phyloP scores from a whole-genome alignment of 2,329 filamentous ascomycete species.

The Penicillium sp. region DNA sequence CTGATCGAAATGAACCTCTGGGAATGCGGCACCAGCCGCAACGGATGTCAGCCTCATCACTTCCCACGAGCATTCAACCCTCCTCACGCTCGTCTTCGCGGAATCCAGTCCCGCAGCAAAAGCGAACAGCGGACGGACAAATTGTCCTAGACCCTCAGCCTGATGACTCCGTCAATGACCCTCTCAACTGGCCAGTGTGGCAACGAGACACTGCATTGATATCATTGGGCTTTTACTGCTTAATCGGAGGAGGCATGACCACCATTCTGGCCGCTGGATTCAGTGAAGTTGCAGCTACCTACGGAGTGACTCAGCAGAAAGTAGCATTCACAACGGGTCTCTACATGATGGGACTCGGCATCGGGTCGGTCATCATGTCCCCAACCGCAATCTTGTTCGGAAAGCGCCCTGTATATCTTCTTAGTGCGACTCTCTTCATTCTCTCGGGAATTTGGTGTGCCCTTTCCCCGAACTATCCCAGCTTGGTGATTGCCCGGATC shows the following conservation, averaged over 20 bases:
- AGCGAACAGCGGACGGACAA: slow-evolving; percentile 75
- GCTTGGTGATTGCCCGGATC: slow-evolving; percentile 76
- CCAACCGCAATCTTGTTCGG: slow-evolving; percentile 90
- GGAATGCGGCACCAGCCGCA: slow-evolving; percentile 64
- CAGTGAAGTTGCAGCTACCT: slow-evolving; percentile 69
- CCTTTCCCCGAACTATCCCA: slow-evolving; percentile 75
- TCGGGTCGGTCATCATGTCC: slow-evolving; percentile 80
- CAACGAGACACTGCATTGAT: slow-evolving; percentile 76
- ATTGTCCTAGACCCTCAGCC: slow-evolving; percentile 91
- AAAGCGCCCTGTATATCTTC: slow-evolving; percentile 86
- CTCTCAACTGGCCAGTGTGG: slow-evolving; percentile 86
- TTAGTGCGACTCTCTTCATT: slow-evolving; percentile 74
- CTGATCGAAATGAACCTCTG: slow-evolving; percentile 62
- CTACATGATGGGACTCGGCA: slow-evolving; percentile 89
- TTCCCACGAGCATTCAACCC: slow-evolving; percentile 46
- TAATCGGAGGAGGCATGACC: slow-evolving; percentile 91
- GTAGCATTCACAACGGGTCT: slow-evolving; percentile 87
- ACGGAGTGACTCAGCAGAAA: slow-evolving; percentile 65
- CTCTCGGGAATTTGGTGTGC: slow-evolving; percentile 81
- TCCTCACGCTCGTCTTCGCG: slow-evolving; percentile 43
- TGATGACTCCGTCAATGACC: slow-evolving; percentile 86
- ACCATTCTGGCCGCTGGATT: slow-evolving; percentile 89
- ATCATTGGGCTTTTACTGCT: slow-evolving; percentile 86
- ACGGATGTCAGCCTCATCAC: slow-evolving; percentile 56
- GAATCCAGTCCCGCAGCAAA: slow-evolving; percentile 50